Evolutionary conservation across 2,329 filamentous ascomycete species (phyloP), one percentile per base, ranked within the genome.

Genomic region (Nothophoma quercina): DNA sequence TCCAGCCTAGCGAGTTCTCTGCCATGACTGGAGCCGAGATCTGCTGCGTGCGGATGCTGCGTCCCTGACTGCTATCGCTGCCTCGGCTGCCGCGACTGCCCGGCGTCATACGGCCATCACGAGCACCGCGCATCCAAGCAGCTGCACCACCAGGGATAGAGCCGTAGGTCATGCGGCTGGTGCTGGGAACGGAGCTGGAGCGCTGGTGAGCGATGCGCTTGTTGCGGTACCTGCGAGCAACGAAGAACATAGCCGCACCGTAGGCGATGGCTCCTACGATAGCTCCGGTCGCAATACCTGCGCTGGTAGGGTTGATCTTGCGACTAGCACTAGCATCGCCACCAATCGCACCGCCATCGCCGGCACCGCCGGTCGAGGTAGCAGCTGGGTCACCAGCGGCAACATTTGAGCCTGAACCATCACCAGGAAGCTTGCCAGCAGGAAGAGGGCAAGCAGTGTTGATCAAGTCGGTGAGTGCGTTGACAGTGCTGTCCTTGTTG

Each of bases 1-100:
- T 96, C 93, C 93, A 97, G 67, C 93, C 93, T 62, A 97, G 84
- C 43, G 91, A 96, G 82, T 97, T 97, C 80, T 96, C 92, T 3
- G 92, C 89, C 75, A 93, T 93, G 59, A 96, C 89, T 3, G 93
- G 93, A 26, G 91, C 90, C 56, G 90, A 96, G 72, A 97, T 96
- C 75, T 88, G 85, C 68, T 86, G 83, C 47, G 86, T 87, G 57
- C 87, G 79, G 48, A 85, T 81, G 60, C 82, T 88, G 41, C 83
- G 83, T 61, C 81, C 83, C 54, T 86, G 84, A 60, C 88, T 89
- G 71, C 89, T 93, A 56, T 64, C 68, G 50, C 68, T 72, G 46
- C 68, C 67, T 25, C 58, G 65, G 42, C 70, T 72, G 51, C 73
- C 72, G 59, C 76, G 72, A 36, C 76, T 78, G 35, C 71, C 73